These are phyloP conservation scores for Apiospora koreana DNA, from an alignment of 2,329 filamentous ascomycete species.

Conservation along the genomic window DNA sequence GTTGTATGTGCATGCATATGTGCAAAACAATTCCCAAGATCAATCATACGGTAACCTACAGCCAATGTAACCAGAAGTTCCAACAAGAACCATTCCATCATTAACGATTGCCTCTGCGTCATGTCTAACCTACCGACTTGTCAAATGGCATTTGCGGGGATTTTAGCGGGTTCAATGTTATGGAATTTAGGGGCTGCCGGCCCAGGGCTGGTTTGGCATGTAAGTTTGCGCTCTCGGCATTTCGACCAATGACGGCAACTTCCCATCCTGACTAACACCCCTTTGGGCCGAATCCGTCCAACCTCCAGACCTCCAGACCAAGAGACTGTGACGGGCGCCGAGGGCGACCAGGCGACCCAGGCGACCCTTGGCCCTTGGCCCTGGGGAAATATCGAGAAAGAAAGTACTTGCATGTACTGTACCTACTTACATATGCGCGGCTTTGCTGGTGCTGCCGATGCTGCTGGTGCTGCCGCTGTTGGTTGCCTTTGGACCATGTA, in stretches of 20 bases:
- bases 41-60: too few relatives aligned
- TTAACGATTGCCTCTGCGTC: too few relatives aligned
- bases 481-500: slow-evolving; percentile 16
- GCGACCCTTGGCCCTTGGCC: background rate
- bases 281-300: slow-evolving; percentile 38
- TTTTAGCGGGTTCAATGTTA: background rate
- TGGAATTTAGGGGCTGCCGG: too few relatives aligned
- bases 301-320: background rate
- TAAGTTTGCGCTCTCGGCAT: slow-evolving; percentile 38
- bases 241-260: slow-evolving; percentile 46
- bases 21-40: too few relatives aligned
- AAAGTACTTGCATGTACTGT: background rate
- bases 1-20: too few relatives aligned
- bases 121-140: too few relatives aligned
- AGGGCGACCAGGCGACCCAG: background rate
- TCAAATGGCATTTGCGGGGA: background rate
- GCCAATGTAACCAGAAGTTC: too few relatives aligned
- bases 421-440: too few relatives aligned
- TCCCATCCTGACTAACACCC: slow-evolving; percentile 26
- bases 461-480: background rate
- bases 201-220: background rate
- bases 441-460: too few relatives aligned
- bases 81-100: too few relatives aligned
- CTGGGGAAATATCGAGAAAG: background rate
- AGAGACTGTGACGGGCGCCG: slow-evolving; percentile 7